Conservation (phyloP, 2,329 filamentous ascomycete genomes). For the Lasiodiplodia theobromae region DNA sequence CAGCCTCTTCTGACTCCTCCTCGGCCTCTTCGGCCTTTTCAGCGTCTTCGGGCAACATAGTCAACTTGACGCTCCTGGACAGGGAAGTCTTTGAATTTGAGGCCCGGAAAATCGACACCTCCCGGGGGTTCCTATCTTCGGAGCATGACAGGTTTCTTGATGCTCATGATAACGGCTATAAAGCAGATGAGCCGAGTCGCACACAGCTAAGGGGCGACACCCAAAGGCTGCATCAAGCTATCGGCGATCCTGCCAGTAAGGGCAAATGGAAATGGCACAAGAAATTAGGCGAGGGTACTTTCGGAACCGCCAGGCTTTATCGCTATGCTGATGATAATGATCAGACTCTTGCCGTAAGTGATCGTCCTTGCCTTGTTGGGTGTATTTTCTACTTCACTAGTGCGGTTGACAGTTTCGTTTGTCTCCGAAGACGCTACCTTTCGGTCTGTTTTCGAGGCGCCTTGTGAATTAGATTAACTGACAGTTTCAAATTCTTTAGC, state of each 20-base stretch:
- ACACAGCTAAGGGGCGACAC: background rate
- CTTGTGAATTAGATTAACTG: background rate
- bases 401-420: background rate
- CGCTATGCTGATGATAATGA: background rate
- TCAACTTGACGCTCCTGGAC: no score
- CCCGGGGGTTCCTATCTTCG: background rate
- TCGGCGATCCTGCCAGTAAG: no score
- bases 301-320: background rate
- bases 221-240: background rate
- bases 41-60: no score
- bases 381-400: no score
- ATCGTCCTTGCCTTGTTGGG: background rate
- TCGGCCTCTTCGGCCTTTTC: no score
- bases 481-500: background rate
- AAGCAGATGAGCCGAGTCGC: background rate
- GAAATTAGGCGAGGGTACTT: background rate
- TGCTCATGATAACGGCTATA: background rate
- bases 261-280: slow-evolving; percentile 10
- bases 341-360: background rate
- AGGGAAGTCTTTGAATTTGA: no score
- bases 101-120: background rate
- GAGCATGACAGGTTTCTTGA: no score
- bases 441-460: background rate
- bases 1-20: no score
- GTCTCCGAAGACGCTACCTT: background rate